phyloP scores from a whole-genome alignment of 163 green algal genomes.

The Volvox carteri region DNA sequence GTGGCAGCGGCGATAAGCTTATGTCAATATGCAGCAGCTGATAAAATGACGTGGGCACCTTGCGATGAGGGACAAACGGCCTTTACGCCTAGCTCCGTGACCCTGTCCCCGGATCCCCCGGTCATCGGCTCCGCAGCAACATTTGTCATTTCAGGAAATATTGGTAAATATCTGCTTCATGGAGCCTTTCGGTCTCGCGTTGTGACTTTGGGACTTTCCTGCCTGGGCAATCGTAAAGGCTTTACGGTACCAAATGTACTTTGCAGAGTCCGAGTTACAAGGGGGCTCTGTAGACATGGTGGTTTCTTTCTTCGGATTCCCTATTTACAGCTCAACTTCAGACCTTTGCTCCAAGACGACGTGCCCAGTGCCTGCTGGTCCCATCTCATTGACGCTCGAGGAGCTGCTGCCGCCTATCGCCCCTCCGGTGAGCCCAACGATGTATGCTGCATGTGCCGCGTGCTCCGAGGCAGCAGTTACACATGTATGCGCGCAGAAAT shows the following conservation, averaged over 20 bases:
- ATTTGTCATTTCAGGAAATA: constrained; percentile 26
- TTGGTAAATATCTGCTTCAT: constrained; percentile 26
- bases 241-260: no score
- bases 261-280: constrained; percentile 22
- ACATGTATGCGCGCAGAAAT: no score
- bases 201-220: background rate
- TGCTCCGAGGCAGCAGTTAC: no score
- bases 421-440: constrained; percentile 56
- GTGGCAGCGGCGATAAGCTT: background rate
- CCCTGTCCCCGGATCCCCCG: constrained; percentile 53
- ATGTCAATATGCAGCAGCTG: background rate
- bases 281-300: constrained; percentile 52
- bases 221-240: no score
- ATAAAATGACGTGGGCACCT: constrained; percentile 52
- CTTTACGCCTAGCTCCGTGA: constrained; percentile 14
- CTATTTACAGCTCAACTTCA: constrained; percentile 41
- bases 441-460: no score
- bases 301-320: constrained; percentile 49
- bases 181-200: no score
- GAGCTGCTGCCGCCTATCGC: constrained; percentile 63
- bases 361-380: constrained; percentile 52
- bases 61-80: constrained; percentile 24
- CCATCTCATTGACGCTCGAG: constrained; percentile 50
- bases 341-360: constrained; percentile 64
- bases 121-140: constrained; percentile 50